Evolutionary conservation across 2,329 filamentous ascomycete genomes (phyloP).

Genomic region (Diaporthe sp.): DNA sequence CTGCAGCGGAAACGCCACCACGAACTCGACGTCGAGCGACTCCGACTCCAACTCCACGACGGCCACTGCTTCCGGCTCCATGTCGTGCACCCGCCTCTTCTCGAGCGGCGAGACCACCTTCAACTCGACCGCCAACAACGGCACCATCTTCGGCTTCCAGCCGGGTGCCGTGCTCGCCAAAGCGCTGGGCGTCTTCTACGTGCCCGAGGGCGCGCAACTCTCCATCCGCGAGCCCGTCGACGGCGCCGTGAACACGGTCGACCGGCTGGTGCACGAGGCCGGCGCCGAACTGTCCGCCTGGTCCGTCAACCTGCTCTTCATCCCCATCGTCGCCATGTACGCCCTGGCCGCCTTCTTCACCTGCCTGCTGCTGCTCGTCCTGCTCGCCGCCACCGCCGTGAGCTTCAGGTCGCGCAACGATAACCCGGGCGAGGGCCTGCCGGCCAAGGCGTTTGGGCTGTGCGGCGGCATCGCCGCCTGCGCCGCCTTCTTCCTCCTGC

Average conservation of each 20-base stretch:
- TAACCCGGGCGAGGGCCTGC: constrained; percentile 3
- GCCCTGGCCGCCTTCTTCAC: constrained; percentile 29
- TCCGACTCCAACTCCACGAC: constrained; percentile 12
- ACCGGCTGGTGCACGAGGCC: constrained; percentile 36
- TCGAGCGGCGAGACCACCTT: constrained; percentile 28
- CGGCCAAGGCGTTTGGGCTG: constrained; percentile 29
- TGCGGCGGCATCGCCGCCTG: constrained; percentile 34
- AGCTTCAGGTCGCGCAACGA: constrained; percentile 2
- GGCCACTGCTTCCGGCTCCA: background rate
- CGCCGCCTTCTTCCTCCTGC: constrained; percentile 39
- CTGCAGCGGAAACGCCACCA: constrained; percentile 28
- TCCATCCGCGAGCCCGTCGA: constrained; percentile 39
- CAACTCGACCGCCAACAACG: constrained; percentile 38
- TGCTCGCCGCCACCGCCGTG: constrained; percentile 22
- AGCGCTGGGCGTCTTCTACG: constrained; percentile 41
- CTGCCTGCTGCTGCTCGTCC: constrained; percentile 36
- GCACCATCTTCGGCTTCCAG: constrained; percentile 41
- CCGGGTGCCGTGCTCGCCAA: constrained; percentile 35
- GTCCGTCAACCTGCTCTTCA: constrained; percentile 38
- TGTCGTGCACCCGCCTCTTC: constrained; percentile 36
- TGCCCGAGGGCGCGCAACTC: constrained; percentile 34
- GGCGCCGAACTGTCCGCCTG: constrained; percentile 35
- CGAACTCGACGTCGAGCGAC: constrained; percentile 21
- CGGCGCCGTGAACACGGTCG: constrained; percentile 38
- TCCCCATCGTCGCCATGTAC: constrained; percentile 41